phyloP scores from a whole-genome alignment of 2,329 filamentous ascomycete genomes.

The Colletotrichum zoysiae region DNA sequence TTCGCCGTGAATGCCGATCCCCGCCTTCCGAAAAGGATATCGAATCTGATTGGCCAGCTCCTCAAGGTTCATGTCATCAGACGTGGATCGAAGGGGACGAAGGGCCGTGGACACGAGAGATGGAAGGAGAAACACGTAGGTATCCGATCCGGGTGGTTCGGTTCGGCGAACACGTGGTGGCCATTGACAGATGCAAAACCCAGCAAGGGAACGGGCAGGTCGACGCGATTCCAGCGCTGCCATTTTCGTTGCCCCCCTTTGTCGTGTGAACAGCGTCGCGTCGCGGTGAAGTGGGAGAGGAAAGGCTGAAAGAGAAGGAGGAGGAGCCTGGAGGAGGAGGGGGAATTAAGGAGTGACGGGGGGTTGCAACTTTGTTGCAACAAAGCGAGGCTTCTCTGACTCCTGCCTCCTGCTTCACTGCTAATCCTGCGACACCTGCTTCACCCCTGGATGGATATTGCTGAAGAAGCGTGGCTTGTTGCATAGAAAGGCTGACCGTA shows the following conservation, averaged over 20 bases:
- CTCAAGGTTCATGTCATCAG: slow-evolving; percentile 38
- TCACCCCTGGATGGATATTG: slow-evolving; percentile 34
- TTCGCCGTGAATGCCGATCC: slow-evolving; percentile 31
- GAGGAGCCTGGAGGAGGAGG: too few species aligned
- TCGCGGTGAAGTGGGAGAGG: neutral
- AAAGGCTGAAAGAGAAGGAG: neutral
- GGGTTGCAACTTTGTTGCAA: neutral
- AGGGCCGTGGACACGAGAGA: neutral
- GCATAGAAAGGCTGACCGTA: slow-evolving; percentile 34
- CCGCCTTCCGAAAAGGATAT: slow-evolving; percentile 4
- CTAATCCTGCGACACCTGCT: slow-evolving; percentile 23
- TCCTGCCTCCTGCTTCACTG: slow-evolving; percentile 22
- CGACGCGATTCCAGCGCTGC: slow-evolving; percentile 32
- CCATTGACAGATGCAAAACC: slow-evolving; percentile 29
- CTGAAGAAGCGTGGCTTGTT: slow-evolving; percentile 40
- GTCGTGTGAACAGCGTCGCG: neutral
- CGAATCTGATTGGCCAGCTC: slow-evolving; percentile 22
- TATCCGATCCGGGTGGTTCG: slow-evolving; percentile 20
- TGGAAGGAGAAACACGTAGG: neutral
- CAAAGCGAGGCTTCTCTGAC: slow-evolving; percentile 17
- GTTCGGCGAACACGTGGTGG: slow-evolving; percentile 39
- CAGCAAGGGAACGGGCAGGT: neutral
- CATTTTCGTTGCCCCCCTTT: slow-evolving; percentile 21
- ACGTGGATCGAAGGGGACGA: slow-evolving; percentile 19
- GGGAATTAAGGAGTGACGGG: neutral